Evolutionary conservation across 805 yeast species (phyloP).

Genomic region (Barnettozyma populi): DNA sequence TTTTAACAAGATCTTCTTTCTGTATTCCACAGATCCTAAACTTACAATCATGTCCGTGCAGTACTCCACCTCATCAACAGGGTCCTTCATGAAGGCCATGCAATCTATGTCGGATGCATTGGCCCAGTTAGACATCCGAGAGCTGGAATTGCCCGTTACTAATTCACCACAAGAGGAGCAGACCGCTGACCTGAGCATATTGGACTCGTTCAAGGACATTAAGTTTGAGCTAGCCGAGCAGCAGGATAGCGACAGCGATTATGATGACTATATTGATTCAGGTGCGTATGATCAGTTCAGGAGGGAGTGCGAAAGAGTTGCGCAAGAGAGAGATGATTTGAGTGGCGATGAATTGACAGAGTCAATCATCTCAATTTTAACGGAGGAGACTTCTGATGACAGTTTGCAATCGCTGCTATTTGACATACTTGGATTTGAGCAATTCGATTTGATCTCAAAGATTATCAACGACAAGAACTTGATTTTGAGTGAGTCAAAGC

Average conservation of each 20-base stretch:
- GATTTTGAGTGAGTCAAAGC: constrained; percentile 23
- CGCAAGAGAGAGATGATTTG: constrained; percentile 30
- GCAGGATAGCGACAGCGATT: constrained; percentile 12
- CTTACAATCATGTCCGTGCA: constrained; percentile 36
- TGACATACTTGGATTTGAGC: constrained; percentile 81
- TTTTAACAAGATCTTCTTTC: no score
- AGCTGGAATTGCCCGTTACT: constrained; percentile 30
- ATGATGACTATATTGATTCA: constrained; percentile 8
- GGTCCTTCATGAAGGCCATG: constrained; percentile 78
- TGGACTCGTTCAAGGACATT: constrained; percentile 30
- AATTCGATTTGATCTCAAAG: constrained; percentile 70
- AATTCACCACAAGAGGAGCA: constrained; percentile 26
- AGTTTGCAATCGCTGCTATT: constrained; percentile 66
- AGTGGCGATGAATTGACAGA: constrained; percentile 29
- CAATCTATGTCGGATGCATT: constrained; percentile 55
- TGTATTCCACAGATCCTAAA: not conserved
- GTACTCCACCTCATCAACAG: constrained; percentile 57
- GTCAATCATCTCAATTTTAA: constrained; percentile 28
- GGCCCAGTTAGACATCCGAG: constrained; percentile 24
- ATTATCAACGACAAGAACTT: constrained; percentile 43
- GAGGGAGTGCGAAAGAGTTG: constrained; percentile 27
- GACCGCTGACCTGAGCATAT: constrained; percentile 29
- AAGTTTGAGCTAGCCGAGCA: constrained; percentile 21
- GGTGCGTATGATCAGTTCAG: constrained; percentile 18
- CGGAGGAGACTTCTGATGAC: constrained; percentile 41